Base-by-base conservation (phyloP, 345 rosid species). In the Leavenworthia alabamica region DNA sequence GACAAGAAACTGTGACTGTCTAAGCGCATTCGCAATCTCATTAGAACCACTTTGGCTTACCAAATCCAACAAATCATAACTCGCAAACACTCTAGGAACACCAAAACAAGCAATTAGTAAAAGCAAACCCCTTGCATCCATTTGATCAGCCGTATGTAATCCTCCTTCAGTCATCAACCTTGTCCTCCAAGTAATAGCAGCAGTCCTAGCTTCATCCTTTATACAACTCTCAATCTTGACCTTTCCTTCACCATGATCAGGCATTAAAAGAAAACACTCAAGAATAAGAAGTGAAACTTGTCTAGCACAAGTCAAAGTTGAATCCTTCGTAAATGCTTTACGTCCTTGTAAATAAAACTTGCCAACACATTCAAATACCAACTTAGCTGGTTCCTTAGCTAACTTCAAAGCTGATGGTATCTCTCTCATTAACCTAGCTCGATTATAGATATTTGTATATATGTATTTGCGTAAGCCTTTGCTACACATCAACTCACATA, bases 121-220 rank as follows among this genome's bases (percentile, higher is more conserved):
- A 59, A 90, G 83, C 82, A 90, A 78, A 50, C 90, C 95, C 64
- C 81, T 77, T 7, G 92, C 85, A 63, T 90, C 97, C 52, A 66
- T 43, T 58, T 67, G 73, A 29, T 67, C 44, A 3, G 88, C 90
- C 12, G 39, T 73, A 35, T 60, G 35, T 36, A 85, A 32, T 49
- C 88, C 85, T 35, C 97, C 90, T 67, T 90, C 97, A 47, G 12
- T 12, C 12, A 78, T 28, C 67, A 87, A 66, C 71, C 96, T 80
- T 77, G 71, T 85, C 72, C 76, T 80, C 95, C 95, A 90, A 1
- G 74, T 66, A 60, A 79, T 8, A 1, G 95, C 88, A 56, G 80
- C 86, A 11, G 55, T 28, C 50, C 74, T 66, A 0, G 88, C 88
- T 70, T 81, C 90, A 0, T 61, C 75, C 49, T 64, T 75, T 0